Conservation (phyloP, 2,329 filamentous ascomycete species). For the Monilinia vaccinii-corymbosi region DNA sequence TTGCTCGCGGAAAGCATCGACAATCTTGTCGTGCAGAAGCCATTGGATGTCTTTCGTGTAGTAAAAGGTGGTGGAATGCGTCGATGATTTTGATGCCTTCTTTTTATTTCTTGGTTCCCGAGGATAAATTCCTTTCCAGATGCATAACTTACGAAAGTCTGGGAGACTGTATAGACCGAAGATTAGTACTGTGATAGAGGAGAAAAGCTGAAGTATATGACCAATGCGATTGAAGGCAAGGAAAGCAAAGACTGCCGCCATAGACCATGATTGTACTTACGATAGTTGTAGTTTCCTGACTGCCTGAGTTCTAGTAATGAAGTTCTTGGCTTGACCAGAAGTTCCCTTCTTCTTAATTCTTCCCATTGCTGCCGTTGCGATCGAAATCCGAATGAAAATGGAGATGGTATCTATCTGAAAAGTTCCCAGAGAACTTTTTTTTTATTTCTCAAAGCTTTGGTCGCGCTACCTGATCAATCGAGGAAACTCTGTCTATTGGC, state of each 20-base stretch:
- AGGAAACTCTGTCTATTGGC: slow-evolving; percentile 7
- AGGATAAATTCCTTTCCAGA: slow-evolving; percentile 99
- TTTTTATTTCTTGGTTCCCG: slow-evolving; percentile 95
- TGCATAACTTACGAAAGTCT: slow-evolving; percentile 96
- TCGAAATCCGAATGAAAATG: neutral
- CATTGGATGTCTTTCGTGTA: slow-evolving; percentile 96
- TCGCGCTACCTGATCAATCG: neutral
- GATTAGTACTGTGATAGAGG: neutral
- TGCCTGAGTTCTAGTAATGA: slow-evolving; percentile 92
- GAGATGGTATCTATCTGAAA: slow-evolving; percentile 7
- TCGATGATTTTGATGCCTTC: slow-evolving; percentile 88
- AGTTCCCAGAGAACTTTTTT: slow-evolving; percentile 8
- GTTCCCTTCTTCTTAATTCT: slow-evolving; percentile 83
- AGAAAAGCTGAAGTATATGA: neutral
- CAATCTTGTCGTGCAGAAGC: slow-evolving; percentile 87
- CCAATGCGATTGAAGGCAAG: neutral
- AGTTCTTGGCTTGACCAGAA: slow-evolving; percentile 93
- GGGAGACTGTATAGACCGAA: slow-evolving; percentile 55
- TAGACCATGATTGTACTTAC: slow-evolving; percentile 2
- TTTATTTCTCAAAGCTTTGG: slow-evolving; percentile 6
- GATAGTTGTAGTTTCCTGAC: slow-evolving; percentile 90
- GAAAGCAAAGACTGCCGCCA: neutral
- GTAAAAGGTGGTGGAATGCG: slow-evolving; percentile 85
- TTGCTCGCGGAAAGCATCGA: slow-evolving; percentile 93
- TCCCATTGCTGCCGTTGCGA: slow-evolving; percentile 43